Evolutionary conservation across 2,329 filamentous ascomycete species (phyloP), one percentile per base, ranked within the genome.

Genomic region (Ascochyta fabae): DNA sequence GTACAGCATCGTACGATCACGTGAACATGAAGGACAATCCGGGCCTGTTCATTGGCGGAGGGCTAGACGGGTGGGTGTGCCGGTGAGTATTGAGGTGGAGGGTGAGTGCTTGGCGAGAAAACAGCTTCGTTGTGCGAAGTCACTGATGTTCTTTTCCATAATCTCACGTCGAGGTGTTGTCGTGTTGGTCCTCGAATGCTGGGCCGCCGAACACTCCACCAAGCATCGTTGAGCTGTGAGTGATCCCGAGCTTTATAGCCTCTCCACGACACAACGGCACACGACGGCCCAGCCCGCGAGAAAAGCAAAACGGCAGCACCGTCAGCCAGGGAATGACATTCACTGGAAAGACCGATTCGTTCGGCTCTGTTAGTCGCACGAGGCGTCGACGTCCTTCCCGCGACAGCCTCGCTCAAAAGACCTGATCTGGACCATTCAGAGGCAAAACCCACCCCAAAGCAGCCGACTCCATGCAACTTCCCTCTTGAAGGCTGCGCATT

Each of bases 1-100:
- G 51, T 62, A 59, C 60, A 63, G 63, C 53, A 23, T 46, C 39
- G 38, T 54, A 10, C 46, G 53, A 51, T 67, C 61, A 64, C 62
- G 57, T 64, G 61, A 43, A 7, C 27, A n/a, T 26, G 40, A 42
- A 41, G 45, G 34, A 44, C n/a, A 36, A 16, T 33, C 2, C n/a
- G 15, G 34, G 44, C 12, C 9, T 23, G 15, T 10, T 54, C 15
- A 54, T 48, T 54, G 51, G 51, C 4, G 39, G 34, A 4, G 7
- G 13, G 26, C 2, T 6, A 6, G 23, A 8, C 24, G 12, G 47
- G 29, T 35, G 38, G 31, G 10, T 22, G 15, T 26, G 15, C 16
- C 5, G 38, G 22, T 9, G 4, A 13, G 23, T 22, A 13, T 24
- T 34, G 38, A 26, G 10, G 38, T 15, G 22, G 23, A 23, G 35